Percentiles rank a stretch among this genome's conserved stretches.
These are phyloP conservation scores for Aspergillus nanangensis DNA, from an alignment of 495 filamentous ascomycete genomes.

Conservation along the genomic window DNA sequence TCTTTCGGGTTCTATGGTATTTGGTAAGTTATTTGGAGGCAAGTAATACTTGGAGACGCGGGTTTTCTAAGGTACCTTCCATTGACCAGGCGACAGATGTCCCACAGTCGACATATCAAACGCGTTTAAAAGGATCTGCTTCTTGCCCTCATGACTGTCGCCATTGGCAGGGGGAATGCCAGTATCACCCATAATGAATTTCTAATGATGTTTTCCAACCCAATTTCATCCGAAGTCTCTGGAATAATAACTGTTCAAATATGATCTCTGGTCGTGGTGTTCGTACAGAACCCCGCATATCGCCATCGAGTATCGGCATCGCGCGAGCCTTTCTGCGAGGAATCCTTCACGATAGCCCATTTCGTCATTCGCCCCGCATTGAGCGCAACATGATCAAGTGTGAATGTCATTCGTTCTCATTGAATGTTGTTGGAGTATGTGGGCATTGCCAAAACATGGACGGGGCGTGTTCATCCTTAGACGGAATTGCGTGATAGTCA, in stretches of 20 bases:
- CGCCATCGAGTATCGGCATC: constrained; percentile 9
- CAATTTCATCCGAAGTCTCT: too few relatives aligned
- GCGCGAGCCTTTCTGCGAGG: constrained; percentile 5
- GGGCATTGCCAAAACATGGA: not conserved
- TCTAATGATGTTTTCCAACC: too few relatives aligned
- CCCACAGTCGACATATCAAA: constrained; percentile 61
- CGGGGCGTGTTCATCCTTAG: not conserved
- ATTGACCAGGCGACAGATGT: constrained; percentile 61
- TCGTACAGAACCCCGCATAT: not conserved
- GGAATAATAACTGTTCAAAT: too few relatives aligned
- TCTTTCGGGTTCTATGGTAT: constrained; percentile 45
- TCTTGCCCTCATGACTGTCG: constrained; percentile 29
- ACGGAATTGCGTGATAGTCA: not conserved
- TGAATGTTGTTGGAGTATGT: too few relatives aligned
- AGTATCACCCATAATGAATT: constrained; percentile 9
- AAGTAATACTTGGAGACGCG: not conserved
- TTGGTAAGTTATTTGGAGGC: not conserved
- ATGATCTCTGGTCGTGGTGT: constrained; percentile 1
- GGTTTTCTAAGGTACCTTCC: constrained; percentile 41
- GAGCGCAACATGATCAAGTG: not conserved
- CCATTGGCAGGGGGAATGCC: not conserved
- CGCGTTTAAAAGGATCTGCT: constrained; percentile 60
- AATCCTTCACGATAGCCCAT: not conserved
- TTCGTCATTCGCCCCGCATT: not conserved
- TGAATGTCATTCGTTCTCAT: too few relatives aligned